Evolutionary conservation across 148 eudicot species (phyloP), one percentile per base, ranked within the genome.

Genomic region (Rhododendron molle): DNA sequence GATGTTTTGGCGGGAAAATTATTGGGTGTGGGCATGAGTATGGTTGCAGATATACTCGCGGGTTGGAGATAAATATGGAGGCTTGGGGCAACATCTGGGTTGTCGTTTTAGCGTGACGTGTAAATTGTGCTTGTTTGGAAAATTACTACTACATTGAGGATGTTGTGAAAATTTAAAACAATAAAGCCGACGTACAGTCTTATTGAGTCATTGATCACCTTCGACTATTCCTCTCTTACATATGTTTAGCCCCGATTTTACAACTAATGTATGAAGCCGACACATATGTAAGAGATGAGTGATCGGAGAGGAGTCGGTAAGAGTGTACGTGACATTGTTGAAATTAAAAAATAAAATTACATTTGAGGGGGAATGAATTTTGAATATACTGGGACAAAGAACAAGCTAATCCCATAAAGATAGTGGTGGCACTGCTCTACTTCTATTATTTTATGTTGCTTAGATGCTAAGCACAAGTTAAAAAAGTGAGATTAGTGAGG

Each of bases 241-340:
- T 5, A 5, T 40, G 1, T 6, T n/a, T n/a, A n/a, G n/a, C n/a
- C n/a, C 7, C 7, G 7, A 40, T 0, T 40, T 40, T 40, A 40
- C 1, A 40, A 40, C 6, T 40, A 40, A 6, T 5, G 44, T 40
- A 40, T 40, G 7, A 0, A 40, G 0, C 1, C 7, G 8, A 40
- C 7, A 40, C 8, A 40, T 40, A 40, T 40, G 44, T 40, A 0
- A 40, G 43, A 40, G 1, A 40, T 0, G 0, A 40, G 1, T 6
- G 7, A 0, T 40, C 1, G 0, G 7, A 0, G 7, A 5, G 1
- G 44, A 40, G 1, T 40, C 1, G 7, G 0, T 40, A 40, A 40
- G 7, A 40, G 0, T 40, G 44, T 40, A 40, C 7, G 7, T 40
- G 5, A 40, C 44, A 40, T 40, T 40, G 8, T 40, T 6, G 44